Evolutionary conservation across 371 early-diverging fungal genomes (phyloP), one percentile per base, ranked within the genome.

Genomic region (Mortierella sp.): DNA sequence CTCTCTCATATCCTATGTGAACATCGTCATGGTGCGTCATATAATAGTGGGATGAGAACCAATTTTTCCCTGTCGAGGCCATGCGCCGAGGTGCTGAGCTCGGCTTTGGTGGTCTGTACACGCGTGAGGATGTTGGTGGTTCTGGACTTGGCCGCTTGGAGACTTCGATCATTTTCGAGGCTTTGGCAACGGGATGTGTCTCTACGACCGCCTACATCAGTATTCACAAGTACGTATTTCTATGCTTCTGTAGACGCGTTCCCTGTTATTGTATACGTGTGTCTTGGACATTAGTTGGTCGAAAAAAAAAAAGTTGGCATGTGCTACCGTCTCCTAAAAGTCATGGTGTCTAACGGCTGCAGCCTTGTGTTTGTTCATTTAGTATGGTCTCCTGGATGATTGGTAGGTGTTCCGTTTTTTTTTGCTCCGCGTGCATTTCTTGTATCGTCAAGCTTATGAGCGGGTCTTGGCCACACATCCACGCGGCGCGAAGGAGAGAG

Each of bases 331-430:
- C 3, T 9, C 37, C 37, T 37, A 9, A 9, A 9, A 9, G 37
- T 9, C 37, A n/a, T 37, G 37, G 37, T 37, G 37, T 37, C 37
- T 37, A 37, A 37, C 37, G 37, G 37, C 37, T 37, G 37, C 37
- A 37, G 37, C 37, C 9, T 37, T 37, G 37, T 37, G 37, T 37
- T 37, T 37, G 37, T 37, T 28, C 7, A 21, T 28, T 48, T 68
- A 82, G 84, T 71, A 88, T 88, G 90, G 83, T 79, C 46, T 75
- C 88, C n/a, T 90, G 87, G 85, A 90, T 90, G 85, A 82, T 91
- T 23, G 89, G 86, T 75, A 62, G 60, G 19, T 37, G 37, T 3
- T 5, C 37, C 37, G 3, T 37, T 37, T 37, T 37, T 3, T 9
- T 9, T 37, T n/a, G n/a, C n/a, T n/a, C n/a, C n/a, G n/a, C n/a